phyloP scores from a whole-genome alignment of 2,329 filamentous ascomycete genomes.

The Claviceps digitariae region DNA sequence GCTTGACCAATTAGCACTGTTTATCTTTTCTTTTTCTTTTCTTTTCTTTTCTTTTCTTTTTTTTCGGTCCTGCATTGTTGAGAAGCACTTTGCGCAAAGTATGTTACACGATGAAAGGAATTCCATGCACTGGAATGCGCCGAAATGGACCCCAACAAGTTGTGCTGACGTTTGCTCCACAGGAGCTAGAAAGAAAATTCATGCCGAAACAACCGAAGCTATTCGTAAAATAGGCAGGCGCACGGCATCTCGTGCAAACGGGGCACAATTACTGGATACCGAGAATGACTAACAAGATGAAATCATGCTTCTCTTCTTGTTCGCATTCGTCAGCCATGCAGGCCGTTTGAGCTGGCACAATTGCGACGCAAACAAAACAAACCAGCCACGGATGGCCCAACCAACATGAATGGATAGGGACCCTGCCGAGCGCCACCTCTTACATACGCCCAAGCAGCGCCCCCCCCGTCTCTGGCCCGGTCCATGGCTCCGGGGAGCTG shows the following conservation, averaged over 20 bases:
- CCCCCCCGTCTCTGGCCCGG: conserved; percentile 5
- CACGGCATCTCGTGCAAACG: background rate
- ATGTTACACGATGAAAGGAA: background rate
- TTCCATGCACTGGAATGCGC: background rate
- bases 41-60: background rate
- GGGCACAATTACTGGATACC: background rate
- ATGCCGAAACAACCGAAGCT: background rate
- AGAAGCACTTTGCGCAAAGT: background rate
- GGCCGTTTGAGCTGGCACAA: conserved; percentile 1
- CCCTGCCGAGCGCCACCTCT: conserved; percentile 3
- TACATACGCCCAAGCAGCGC: background rate
- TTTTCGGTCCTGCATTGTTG: background rate
- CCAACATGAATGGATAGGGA: background rate
- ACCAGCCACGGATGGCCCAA: background rate
- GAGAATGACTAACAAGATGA: background rate
- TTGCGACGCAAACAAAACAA: conserved; percentile 2
- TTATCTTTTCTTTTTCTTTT: background rate
- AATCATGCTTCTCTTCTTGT: background rate
- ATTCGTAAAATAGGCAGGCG: background rate
- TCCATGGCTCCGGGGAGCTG: conserved; percentile 6
- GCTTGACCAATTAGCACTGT: no score
- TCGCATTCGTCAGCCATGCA: background rate
- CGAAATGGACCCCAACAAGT: background rate
- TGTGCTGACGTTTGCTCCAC: conserved; percentile 1
- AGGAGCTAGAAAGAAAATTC: background rate